Conservation (phyloP, 768 basidiomycete genomes). For the Leccinum arenicola region DNA sequence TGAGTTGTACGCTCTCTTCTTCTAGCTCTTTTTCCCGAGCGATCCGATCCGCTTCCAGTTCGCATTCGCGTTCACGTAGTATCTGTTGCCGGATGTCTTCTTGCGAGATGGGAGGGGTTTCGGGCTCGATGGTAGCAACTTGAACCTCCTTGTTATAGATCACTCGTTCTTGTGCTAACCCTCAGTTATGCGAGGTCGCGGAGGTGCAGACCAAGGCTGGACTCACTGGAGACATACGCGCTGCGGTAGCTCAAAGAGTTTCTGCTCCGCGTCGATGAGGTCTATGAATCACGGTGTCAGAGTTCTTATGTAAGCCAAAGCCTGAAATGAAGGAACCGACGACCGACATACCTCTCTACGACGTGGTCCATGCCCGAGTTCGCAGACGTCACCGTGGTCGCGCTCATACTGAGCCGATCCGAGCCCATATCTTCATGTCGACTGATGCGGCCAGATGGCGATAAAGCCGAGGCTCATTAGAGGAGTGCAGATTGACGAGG, state of each 20-base stretch:
- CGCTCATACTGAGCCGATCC: constrained; percentile 42
- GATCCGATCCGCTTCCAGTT: too few relatives aligned
- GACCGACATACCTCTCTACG: constrained; percentile 58
- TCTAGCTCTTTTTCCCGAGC: constrained; percentile 50
- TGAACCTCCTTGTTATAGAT: constrained; percentile 85
- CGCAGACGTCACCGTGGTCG: constrained; percentile 43
- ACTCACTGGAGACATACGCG: constrained; percentile 48
- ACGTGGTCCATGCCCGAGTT: constrained; percentile 65
- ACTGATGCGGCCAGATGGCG: constrained; percentile 61
- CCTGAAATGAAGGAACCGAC: background rate
- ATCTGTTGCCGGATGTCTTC: constrained; percentile 76
- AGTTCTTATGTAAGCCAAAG: constrained; percentile 37
- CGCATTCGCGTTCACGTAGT: constrained; percentile 35
- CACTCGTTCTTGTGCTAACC: constrained; percentile 58
- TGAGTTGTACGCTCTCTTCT: constrained; percentile 52
- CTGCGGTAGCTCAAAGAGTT: constrained; percentile 86
- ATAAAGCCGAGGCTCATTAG: constrained; percentile 36
- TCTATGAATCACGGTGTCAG: constrained; percentile 67
- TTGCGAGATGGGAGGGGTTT: constrained; percentile 50
- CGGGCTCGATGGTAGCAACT: constrained; percentile 64
- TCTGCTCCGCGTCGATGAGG: constrained; percentile 85
- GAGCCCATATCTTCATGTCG: constrained; percentile 66
- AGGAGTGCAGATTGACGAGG: constrained; percentile 38
- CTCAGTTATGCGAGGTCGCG: background rate
- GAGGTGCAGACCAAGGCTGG: background rate